Percentiles rank a stretch among this genome's conserved stretches.
Evolutionary conservation across 768 basidiomycete species (phyloP).

Genomic region (Tulasnella sp.): DNA sequence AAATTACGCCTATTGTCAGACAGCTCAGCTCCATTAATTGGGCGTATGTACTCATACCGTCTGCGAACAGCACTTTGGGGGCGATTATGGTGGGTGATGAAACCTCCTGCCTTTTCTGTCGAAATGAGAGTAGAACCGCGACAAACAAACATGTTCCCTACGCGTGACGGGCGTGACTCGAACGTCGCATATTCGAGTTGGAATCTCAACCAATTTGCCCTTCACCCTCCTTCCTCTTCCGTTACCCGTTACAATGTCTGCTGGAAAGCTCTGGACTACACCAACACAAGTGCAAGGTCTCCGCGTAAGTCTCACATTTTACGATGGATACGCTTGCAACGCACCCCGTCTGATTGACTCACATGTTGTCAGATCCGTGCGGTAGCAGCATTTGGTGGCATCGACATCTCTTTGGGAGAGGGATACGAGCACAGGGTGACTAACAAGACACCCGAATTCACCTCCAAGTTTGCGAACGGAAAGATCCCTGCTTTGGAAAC

Average conservation of each 20-base stretch:
- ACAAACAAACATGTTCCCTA: background rate
- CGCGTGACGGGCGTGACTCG: background rate
- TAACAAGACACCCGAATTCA: conserved; percentile 18
- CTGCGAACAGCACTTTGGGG: too few species aligned
- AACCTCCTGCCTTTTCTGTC: background rate
- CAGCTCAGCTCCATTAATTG: too few species aligned
- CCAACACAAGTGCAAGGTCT: conserved; percentile 34
- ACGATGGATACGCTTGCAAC: background rate
- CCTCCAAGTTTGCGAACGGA: conserved; percentile 31
- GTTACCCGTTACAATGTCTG: conserved; percentile 35
- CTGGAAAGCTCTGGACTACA: conserved; percentile 51
- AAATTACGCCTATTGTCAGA: too few species aligned
- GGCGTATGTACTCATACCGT: too few species aligned
- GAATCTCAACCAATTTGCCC: background rate
- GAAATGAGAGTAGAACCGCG: background rate
- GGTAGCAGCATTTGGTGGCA: conserved; percentile 12
- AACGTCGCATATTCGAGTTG: background rate
- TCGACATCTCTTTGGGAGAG: conserved; percentile 1
- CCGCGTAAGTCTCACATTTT: conserved; percentile 32
- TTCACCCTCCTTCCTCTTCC: conserved; percentile 81
- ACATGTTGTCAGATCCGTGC: background rate
- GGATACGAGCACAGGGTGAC: background rate
- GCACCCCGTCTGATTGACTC: background rate
- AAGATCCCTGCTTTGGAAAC: conserved; percentile 79
- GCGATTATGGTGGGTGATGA: too few species aligned